A percentile compares a stretch with the other conserved stretches of the same genome.
phyloP scores from a whole-genome alignment of 441 rosid genomes.

The Metrosideros polymorpha region DNA sequence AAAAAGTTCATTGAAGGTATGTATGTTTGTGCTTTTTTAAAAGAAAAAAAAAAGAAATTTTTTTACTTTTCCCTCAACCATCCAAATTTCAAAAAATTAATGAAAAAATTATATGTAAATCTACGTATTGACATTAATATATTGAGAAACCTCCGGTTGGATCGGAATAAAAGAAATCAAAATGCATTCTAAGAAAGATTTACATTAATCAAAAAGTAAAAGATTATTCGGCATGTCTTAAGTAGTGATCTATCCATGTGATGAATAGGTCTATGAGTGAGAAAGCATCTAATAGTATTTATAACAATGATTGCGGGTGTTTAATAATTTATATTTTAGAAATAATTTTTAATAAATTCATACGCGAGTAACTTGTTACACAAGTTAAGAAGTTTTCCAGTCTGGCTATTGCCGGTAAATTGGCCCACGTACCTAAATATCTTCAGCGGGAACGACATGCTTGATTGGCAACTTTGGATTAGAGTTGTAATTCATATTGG shows the following conservation, averaged over 20 bases:
- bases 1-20: neutral
- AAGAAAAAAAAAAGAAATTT: neutral
- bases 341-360: neutral
- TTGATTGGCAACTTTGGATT: neutral
- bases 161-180: neutral
- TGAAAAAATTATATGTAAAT: neutral
- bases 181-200: neutral
- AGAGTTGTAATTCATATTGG: neutral
- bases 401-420: fast-evolving
- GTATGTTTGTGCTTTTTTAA: neutral
- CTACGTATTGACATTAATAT: neutral
- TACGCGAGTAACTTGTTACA: fast-evolving
- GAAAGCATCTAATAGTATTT: neutral
- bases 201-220: neutral
- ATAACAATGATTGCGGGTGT: fast-evolving
- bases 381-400: neutral
- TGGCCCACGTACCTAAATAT: fast-evolving
- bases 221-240: neutral
- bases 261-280: neutral
- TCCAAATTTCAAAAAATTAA: neutral
- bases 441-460: fast-evolving
- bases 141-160: neutral
- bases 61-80: neutral
- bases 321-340: neutral
- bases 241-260: neutral